Evolutionary conservation across 2,329 filamentous ascomycete genomes (phyloP).

Genomic region (Fusarium odoratissimum): DNA sequence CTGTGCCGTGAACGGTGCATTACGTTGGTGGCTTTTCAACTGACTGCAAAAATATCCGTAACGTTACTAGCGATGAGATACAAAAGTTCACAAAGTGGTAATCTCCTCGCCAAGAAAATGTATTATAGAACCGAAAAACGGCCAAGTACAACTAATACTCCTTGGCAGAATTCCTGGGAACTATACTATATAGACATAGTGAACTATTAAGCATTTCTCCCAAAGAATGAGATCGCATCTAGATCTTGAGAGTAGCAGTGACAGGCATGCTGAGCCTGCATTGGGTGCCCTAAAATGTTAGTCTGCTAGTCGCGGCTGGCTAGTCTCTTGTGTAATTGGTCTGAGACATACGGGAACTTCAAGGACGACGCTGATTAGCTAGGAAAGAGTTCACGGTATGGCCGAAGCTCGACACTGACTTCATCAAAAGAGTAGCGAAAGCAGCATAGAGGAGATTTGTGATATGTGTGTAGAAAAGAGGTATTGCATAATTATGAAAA

Average conservation of each 20-base stretch:
- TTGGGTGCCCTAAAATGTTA: neutral
- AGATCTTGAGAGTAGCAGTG: neutral
- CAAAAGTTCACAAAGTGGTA: neutral
- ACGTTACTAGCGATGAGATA: neutral
- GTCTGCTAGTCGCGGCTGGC: neutral
- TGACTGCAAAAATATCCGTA: neutral
- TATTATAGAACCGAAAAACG: neutral
- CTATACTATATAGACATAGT: neutral
- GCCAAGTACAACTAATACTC: too few relatives aligned
- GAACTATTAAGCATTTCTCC: neutral
- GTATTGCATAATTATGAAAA: too few relatives aligned
- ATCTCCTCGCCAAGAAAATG: neutral
- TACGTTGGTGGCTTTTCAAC: neutral
- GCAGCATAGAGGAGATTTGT: accelerated
- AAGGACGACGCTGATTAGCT: neutral
- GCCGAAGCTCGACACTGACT: neutral
- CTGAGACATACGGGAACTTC: neutral
- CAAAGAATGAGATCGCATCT: neutral
- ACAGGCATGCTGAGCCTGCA: neutral
- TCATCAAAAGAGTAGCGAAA: too few relatives aligned
- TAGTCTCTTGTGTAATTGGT: neutral
- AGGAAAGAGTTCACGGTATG: neutral
- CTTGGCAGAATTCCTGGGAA: neutral
- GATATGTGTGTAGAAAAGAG: accelerated
- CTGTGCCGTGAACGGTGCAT: neutral